A percentile compares a stretch with the other conserved stretches of the same genome.
These are phyloP conservation scores for Rhizopogon vesiculosus DNA, from an alignment of 768 basidiomycete genomes.

Conservation along the genomic window DNA sequence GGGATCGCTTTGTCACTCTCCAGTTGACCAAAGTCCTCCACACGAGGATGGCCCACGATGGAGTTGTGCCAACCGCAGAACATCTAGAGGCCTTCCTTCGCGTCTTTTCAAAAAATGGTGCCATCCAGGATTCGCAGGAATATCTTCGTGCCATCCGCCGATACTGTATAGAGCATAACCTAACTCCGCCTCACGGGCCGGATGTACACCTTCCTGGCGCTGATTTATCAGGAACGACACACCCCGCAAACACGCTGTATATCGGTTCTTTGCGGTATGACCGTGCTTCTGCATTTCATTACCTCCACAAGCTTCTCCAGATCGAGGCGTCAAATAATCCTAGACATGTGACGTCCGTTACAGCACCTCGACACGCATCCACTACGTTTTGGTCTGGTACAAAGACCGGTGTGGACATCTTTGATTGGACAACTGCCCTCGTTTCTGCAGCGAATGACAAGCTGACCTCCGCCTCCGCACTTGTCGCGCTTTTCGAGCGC, in stretches of 20 bases:
- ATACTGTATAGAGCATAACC: slow-evolving; percentile 13
- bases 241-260: slow-evolving; percentile 38
- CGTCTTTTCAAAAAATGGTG: slow-evolving; percentile 41
- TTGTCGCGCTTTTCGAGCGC: slow-evolving; percentile 36
- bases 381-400: slow-evolving; percentile 7
- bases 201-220: background rate
- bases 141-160: slow-evolving; percentile 37
- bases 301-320: slow-evolving; percentile 36
- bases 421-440: slow-evolving; percentile 44
- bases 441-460: slow-evolving; percentile 40
- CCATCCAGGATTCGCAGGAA: slow-evolving; percentile 34
- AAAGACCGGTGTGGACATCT: slow-evolving; percentile 33
- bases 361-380: background rate
- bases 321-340: slow-evolving; percentile 14
- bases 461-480: slow-evolving; percentile 21
- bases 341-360: slow-evolving; percentile 1
- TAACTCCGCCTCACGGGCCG: slow-evolving; percentile 17
- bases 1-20: slow-evolving; percentile 46
- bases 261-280: slow-evolving; percentile 37
- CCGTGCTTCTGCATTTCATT: slow-evolving; percentile 40
- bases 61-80: slow-evolving; percentile 31
- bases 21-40: slow-evolving; percentile 46
- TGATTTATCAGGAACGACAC: slow-evolving; percentile 16
- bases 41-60: slow-evolving; percentile 36
- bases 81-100: slow-evolving; percentile 49